Base-by-base conservation (phyloP, 2,329 filamentous ascomycete species). In the Ascosphaera apis region DNA sequence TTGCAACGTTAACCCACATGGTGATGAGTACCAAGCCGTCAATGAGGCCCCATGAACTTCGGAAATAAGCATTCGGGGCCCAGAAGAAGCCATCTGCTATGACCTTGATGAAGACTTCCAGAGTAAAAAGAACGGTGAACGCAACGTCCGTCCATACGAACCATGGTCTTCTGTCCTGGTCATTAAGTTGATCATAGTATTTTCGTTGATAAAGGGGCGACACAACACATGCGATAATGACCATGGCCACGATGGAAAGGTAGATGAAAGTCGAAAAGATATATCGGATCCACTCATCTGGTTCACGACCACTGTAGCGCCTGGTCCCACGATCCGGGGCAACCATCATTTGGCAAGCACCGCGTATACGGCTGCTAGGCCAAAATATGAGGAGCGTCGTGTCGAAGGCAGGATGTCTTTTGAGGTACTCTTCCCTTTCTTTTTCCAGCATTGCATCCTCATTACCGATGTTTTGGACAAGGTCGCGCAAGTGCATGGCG, bases 31-130 rank as follows among this genome's bases (percentile, higher is more conserved):
- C 88, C 32, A 95, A 56, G 0, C 77, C 82, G 50, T 98, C 88
- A 43, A 98, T 93, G 41, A 92, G 74, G 4, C 88, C 91, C 88
- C 88, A 98, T 0, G 84, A 86, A 49, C 86, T 86, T 47, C 88
- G 75, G 52, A 93, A 82, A 51, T 92, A 98, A 2, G 91, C 91
- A 55, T 98, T 93, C 0, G 88, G 88, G 0, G 88, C 93, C 71
- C 81, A 95, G 52, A 93, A 78, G 47, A 92, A 78, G 5, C 88
- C 88, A 57, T 98, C 88, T 0, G 88, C 88, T 46, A 98, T 72
- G 37, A 91, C 74, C 53, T 98, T 98, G 58, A 98, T 84, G 4
- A 73, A 48, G 1, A 84, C 82, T 54, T 98, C 88, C 4, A 80
- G 50, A 0, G 77, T 78, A 57, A 98, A 98, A 11, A 98, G 56